These are phyloP conservation scores for Paramecium octaurelia DNA, from an alignment of 73 alveolate genomes.

Conservation along the genomic window DNA sequence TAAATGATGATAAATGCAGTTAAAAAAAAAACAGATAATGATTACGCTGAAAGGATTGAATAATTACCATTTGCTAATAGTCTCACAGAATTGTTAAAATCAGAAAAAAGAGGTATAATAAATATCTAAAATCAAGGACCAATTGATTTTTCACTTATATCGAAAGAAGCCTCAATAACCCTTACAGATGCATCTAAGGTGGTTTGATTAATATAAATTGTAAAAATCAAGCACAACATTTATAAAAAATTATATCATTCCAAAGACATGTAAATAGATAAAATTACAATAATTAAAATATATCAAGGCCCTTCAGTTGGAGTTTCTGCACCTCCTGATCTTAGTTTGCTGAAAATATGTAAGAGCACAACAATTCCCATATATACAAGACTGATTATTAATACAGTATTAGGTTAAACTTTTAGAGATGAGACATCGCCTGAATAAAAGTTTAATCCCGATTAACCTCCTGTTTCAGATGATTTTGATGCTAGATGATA, in stretches of 20 bases:
- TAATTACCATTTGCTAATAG: background rate
- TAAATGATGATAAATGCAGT: background rate
- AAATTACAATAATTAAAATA: background rate
- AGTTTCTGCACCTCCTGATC: conserved; percentile 41
- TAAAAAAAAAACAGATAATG: background rate
- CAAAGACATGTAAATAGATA: background rate
- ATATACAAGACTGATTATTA: conserved; percentile 31
- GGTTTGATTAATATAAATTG: background rate
- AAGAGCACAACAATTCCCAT: conserved; percentile 46
- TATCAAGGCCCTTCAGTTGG: background rate
- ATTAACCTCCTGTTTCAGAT: background rate
- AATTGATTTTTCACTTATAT: background rate
- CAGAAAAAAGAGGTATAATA: background rate
- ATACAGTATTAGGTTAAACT: conserved; percentile 44
- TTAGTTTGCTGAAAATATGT: conserved; percentile 10
- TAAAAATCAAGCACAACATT: background rate
- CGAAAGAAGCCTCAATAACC: background rate
- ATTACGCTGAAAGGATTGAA: background rate
- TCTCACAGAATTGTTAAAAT: background rate
- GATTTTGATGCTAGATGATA: background rate
- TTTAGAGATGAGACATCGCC: conserved; percentile 66
- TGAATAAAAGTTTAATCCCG: conserved; percentile 66
- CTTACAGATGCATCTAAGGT: background rate
- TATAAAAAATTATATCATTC: background rate
- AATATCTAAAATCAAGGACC: background rate